Conservation (phyloP, 2,329 filamentous ascomycete genomes). For the Chaetomium sp. region DNA sequence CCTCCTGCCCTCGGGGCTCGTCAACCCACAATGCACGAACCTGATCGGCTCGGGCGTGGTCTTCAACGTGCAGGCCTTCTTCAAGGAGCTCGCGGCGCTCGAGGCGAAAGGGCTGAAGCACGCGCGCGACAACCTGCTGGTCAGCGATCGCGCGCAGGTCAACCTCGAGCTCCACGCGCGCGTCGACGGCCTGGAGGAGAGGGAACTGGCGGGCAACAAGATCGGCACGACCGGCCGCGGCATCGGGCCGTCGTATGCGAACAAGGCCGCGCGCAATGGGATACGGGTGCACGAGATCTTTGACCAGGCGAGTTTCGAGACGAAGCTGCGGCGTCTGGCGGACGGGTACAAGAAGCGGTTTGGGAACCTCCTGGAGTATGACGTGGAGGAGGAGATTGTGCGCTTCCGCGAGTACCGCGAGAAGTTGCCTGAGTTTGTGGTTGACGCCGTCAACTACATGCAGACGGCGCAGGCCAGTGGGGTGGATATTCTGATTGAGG, state of each 20-base stretch:
- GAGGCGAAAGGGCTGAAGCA: conserved; percentile 52
- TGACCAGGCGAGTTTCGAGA: conserved; percentile 58
- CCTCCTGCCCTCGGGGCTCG: conserved; percentile 61
- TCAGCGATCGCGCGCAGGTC: conserved; percentile 56
- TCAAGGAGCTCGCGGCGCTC: conserved; percentile 56
- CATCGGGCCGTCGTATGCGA: conserved; percentile 26
- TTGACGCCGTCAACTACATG: conserved; percentile 63
- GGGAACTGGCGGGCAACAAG: conserved; percentile 36
- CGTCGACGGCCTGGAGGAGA: conserved; percentile 61
- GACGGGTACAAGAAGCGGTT: conserved; percentile 61
- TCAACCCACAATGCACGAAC: conserved; percentile 65
- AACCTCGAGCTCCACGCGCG: conserved; percentile 58
- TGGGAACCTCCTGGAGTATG: conserved; percentile 47
- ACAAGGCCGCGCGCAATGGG: conserved; percentile 45
- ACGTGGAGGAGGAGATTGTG: conserved; percentile 63
- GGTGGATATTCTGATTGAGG: conserved; percentile 60
- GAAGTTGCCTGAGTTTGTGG: conserved; percentile 52
- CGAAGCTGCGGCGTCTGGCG: conserved; percentile 56
- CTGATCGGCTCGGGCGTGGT: conserved; percentile 65
- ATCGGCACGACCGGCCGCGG: conserved; percentile 39
- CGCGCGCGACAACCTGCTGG: conserved; percentile 52
- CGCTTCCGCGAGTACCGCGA: conserved; percentile 53
- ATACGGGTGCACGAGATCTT: conserved; percentile 63
- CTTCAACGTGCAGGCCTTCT: conserved; percentile 56
- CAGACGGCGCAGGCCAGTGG: conserved; percentile 52